phyloP scores from a whole-genome alignment of 1,139 yeast genomes.

The Geotrichum reessii region DNA sequence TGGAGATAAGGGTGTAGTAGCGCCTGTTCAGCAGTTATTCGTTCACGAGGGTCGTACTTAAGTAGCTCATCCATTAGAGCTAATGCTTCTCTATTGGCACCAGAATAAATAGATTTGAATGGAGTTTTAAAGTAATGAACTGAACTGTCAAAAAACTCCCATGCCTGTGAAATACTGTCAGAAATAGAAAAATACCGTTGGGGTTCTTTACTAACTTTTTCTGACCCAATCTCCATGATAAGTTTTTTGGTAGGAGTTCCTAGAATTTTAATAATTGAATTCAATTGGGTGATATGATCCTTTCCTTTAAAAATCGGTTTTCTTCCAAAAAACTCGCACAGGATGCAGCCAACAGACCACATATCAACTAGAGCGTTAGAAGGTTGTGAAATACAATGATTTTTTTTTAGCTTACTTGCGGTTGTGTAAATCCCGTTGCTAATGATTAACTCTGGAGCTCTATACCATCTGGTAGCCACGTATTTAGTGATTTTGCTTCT shows the following conservation, averaged over 20 bases:
- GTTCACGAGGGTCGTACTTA: slow-evolving; percentile 67
- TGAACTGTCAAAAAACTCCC: slow-evolving; percentile 21
- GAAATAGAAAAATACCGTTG: not conserved
- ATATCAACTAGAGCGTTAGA: slow-evolving; percentile 59
- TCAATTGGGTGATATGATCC: slow-evolving; percentile 78
- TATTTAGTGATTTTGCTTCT: slow-evolving; percentile 60
- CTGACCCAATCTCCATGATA: slow-evolving; percentile 62
- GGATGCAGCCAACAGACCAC: slow-evolving; percentile 92
- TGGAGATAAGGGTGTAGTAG: slow-evolving; percentile 72
- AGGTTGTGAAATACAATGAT: slow-evolving; percentile 5
- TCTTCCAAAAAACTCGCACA: slow-evolving; percentile 80
- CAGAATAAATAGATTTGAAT: slow-evolving; percentile 56
- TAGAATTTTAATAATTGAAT: slow-evolving; percentile 65
- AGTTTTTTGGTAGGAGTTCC: slow-evolving; percentile 81
- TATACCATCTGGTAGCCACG: slow-evolving; percentile 93
- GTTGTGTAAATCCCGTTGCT: slow-evolving; percentile 47
- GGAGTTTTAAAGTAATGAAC: slow-evolving; percentile 44
- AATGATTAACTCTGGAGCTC: slow-evolving; percentile 86
- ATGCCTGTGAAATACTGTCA: slow-evolving; percentile 16
- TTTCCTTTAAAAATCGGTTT: slow-evolving; percentile 79
- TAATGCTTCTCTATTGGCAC: slow-evolving; percentile 67
- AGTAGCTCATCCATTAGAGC: slow-evolving; percentile 69
- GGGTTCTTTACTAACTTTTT: slow-evolving; percentile 28
- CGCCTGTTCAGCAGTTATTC: slow-evolving; percentile 80
- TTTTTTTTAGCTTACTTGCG: slow-evolving; percentile 25